Base-by-base conservation (phyloP, 768 basidiomycete genomes). In the Cystobasidium onofrii region DNA sequence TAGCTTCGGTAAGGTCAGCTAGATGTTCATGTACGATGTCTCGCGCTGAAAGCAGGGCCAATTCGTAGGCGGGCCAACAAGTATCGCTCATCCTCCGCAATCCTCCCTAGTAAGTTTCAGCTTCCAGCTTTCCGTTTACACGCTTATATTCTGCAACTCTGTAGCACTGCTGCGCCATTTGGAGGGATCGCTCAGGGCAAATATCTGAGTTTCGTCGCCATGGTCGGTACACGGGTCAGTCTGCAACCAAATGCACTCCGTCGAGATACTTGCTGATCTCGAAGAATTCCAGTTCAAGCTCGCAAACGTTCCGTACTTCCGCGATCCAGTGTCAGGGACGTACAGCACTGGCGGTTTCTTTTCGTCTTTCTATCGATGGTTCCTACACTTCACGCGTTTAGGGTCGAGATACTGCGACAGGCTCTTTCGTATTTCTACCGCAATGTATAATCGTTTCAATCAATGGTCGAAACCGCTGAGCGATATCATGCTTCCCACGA, bases 371-470 rank as follows among this genome's bases (percentile, higher is more conserved):
- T 55, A 52, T 20, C 52, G 74, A 15, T 73, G 39, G n/a, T 65
- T 75, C 70, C 34, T 72, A 3, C 74, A 75, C 60, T 44, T 41
- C 34, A 65, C 74, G 3, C 61, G 57, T 1, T 18, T 75, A 46
- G 73, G 73, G 31, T n/a, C 36, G 15, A 27, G 29, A 23, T 29
- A 33, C 31, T 67, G 65, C 31, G 50, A 46, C 7, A 27, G 65
- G n/a, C 50, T 33, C 25, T 67, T 67, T 23, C 34, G 39, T 6
- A 67, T 46, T 10, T 33, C 50, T 9, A 67, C 65, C 13, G 3
- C 20, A 10, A 46, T 67, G 34, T 67, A 46, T 31, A 33, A 34
- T 15, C 29, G 31, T 13, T 67, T 67, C 43, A 67, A 67, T 33
- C 34, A 43, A 29, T 67, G 65, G 65, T n/a, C 20, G 2, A 46